Conservation (phyloP, 1,139 yeast species). For the Wickerhamiella infanticola region DNA sequence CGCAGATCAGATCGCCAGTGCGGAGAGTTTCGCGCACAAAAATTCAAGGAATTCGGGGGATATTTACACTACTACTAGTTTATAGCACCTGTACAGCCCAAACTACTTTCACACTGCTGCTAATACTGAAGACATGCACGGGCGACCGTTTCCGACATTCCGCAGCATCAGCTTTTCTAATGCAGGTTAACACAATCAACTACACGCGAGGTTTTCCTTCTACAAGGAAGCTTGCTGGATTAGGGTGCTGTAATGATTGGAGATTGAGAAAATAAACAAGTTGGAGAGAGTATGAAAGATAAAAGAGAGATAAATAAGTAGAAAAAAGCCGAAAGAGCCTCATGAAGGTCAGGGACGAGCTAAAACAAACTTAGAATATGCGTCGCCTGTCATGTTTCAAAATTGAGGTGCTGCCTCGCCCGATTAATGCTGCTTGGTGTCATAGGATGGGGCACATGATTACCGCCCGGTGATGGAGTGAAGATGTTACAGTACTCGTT, state of each 20-base stretch:
- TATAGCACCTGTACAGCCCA: too few species aligned
- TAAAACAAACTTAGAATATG: too few species aligned
- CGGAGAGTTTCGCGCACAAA: too few species aligned
- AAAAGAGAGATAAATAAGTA: background rate
- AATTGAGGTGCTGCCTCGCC: conserved; percentile 6
- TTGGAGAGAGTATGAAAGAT: background rate
- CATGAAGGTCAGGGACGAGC: too few species aligned
- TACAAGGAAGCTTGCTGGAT: background rate
- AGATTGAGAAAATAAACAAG: background rate
- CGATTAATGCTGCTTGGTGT: conserved; percentile 3
- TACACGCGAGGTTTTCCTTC: background rate
- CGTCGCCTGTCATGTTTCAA: conserved; percentile 1
- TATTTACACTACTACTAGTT: too few species aligned
- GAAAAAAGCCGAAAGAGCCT: too few species aligned
- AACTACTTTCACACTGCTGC: too few species aligned
- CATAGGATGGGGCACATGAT: conserved; percentile 1
- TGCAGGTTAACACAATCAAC: background rate
- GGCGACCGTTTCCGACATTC: background rate
- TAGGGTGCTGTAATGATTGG: background rate
- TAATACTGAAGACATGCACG: too few species aligned
- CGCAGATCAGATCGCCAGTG: too few species aligned
- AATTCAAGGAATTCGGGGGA: too few species aligned
- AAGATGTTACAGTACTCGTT: conserved; percentile 67
- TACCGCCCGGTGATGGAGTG: conserved; percentile 48
- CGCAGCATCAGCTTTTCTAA: background rate